Conservation (phyloP, 2,329 filamentous ascomycete species). For the Pseudocercospora vitis region DNA sequence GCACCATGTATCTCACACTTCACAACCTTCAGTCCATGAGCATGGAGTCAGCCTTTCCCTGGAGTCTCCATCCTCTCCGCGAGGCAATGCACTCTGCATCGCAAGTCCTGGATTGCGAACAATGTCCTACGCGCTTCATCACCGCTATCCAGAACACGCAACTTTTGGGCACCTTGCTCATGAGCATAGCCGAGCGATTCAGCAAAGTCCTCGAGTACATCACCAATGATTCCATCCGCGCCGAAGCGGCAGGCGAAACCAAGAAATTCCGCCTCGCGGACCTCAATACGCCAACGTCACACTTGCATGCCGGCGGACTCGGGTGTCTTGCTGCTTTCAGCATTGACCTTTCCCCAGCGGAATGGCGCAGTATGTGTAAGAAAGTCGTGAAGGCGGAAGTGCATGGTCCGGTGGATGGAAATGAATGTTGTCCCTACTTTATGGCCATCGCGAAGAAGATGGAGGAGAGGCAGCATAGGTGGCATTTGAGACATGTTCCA, state of each 20-base stretch:
- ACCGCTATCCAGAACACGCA: constrained; percentile 49
- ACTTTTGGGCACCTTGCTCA: constrained; percentile 44
- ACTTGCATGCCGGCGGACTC: constrained; percentile 45
- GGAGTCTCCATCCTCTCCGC: constrained; percentile 44
- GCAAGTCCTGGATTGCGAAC: constrained; percentile 42
- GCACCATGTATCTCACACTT: constrained; percentile 48
- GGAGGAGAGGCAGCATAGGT: constrained; percentile 45
- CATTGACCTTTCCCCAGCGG: constrained; percentile 45
- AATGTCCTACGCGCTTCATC: constrained; percentile 46
- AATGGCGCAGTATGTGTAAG: constrained; percentile 48
- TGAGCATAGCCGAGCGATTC: constrained; percentile 45
- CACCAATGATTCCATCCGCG: constrained; percentile 41
- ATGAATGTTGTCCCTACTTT: constrained; percentile 37
- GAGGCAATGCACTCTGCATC: constrained; percentile 44
- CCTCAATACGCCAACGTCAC: constrained; percentile 38
- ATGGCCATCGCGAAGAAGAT: constrained; percentile 41
- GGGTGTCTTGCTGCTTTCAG: constrained; percentile 49
- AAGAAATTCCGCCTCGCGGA: constrained; percentile 49
- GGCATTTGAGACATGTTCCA: constrained; percentile 39
- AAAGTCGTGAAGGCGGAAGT: constrained; percentile 49
- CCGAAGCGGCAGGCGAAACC: constrained; percentile 35
- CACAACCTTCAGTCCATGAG: constrained; percentile 43
- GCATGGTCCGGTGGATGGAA: constrained; percentile 36
- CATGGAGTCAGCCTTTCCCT: constrained; percentile 44
- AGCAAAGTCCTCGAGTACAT: constrained; percentile 43